Evolutionary conservation across 2,329 filamentous ascomycete genomes (phyloP).

Genomic region (Colletotrichum destructivum): DNA sequence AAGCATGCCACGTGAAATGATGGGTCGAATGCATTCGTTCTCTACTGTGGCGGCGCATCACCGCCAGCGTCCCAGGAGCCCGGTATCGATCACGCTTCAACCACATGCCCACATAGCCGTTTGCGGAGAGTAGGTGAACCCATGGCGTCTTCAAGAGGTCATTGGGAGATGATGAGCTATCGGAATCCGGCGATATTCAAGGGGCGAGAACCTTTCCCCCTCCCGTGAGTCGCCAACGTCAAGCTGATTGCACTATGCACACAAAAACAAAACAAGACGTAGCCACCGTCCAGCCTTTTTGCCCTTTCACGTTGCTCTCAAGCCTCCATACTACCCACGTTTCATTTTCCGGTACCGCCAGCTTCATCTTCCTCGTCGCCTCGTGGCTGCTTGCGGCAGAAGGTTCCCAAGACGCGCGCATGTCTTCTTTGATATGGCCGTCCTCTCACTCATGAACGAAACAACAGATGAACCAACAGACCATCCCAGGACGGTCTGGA

Average conservation of each 20-base stretch:
- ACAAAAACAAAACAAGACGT: background rate
- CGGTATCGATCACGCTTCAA: conserved; percentile 13
- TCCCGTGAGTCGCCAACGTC: conserved; percentile 9
- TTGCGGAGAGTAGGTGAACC: conserved; percentile 18
- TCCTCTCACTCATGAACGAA: background rate
- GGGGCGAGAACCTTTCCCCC: background rate
- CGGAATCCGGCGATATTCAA: conserved; percentile 9
- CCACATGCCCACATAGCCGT: conserved; percentile 5
- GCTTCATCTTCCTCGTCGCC: background rate
- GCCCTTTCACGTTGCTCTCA: background rate
- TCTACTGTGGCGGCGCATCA: background rate
- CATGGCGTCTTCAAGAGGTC: conserved; percentile 1
- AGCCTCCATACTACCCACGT: background rate
- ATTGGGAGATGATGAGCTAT: background rate
- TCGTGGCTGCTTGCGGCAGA: conserved; percentile 21
- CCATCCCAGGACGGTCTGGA: background rate
- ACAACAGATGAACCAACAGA: background rate
- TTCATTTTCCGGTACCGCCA: conserved; percentile 11
- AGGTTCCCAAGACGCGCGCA: background rate
- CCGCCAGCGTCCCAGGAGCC: conserved; percentile 5
- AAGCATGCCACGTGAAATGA: background rate
- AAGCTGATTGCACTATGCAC: background rate
- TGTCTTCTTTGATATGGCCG: background rate
- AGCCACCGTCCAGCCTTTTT: background rate
- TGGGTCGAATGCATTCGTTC: background rate